phyloP scores from a whole-genome alignment of 257 asterid species.

The Vinca minor region DNA sequence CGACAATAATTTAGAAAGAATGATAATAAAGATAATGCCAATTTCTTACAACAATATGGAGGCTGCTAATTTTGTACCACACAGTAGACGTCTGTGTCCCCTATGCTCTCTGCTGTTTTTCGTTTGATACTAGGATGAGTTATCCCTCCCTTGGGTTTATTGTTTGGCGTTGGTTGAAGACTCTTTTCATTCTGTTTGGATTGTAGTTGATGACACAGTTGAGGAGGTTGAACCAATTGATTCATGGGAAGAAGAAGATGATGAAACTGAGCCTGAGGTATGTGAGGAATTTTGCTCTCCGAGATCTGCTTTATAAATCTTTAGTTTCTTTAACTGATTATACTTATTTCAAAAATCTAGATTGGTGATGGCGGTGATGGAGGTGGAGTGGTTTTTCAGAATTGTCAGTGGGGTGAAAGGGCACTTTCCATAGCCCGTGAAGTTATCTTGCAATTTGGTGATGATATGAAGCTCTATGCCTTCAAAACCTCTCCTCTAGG shows the following conservation, averaged over 20 bases:
- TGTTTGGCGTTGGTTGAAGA: too few species aligned
- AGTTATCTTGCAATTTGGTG: conserved; percentile 46
- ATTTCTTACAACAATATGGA: not conserved
- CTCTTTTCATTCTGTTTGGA: conserved; percentile 6
- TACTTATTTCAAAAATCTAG: conserved; percentile 25
- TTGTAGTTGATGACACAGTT: conserved; percentile 34
- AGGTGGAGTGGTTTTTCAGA: conserved; percentile 68
- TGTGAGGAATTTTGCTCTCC: not conserved
- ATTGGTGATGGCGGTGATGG: conserved; percentile 95
- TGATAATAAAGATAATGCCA: not conserved
- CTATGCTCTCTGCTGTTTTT: too few species aligned
- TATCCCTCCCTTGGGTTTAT: too few species aligned
- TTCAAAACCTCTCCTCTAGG: conserved; percentile 80
- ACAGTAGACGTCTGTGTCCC: too few species aligned
- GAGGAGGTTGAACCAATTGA: conserved; percentile 77
- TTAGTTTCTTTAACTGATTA: not conserved
- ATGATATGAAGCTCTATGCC: conserved; percentile 62
- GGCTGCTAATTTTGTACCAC: not conserved
- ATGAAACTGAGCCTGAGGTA: conserved; percentile 75
- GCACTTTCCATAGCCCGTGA: conserved; percentile 51
- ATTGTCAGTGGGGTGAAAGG: conserved; percentile 77
- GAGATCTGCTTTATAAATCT: not conserved
- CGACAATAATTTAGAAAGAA: not conserved
- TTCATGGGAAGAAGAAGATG: conserved; percentile 91
- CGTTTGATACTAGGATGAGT: too few species aligned